Percentiles rank a stretch among this genome's conserved stretches.
phyloP scores from a whole-genome alignment of 106 monocot species.

The Amphibolis antarctica region DNA sequence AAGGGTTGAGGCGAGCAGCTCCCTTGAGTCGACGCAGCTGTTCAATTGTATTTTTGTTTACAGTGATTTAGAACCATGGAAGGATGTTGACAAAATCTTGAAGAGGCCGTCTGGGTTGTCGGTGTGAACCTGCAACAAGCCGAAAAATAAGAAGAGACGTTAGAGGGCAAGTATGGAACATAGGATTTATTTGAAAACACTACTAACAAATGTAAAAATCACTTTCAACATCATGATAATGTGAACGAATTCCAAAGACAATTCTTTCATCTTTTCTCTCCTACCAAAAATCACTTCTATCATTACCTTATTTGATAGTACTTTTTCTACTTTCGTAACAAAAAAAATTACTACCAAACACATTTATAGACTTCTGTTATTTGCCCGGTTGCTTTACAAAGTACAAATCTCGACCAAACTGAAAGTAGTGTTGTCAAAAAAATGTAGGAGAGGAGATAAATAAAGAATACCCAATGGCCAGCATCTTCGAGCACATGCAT shows the following conservation, averaged over 20 bases:
- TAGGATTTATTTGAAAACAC: too few species aligned
- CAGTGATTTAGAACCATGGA: slow-evolving; percentile 8
- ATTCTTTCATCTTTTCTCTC: too few species aligned
- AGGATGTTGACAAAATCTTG: slow-evolving; percentile 30
- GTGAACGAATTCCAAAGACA: not conserved
- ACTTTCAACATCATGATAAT: not conserved
- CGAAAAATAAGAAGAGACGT: not conserved
- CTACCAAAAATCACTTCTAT: too few species aligned
- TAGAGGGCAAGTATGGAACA: not conserved
- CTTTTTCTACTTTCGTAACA: too few species aligned
- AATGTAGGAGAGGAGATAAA: not conserved
- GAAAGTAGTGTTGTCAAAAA: not conserved
- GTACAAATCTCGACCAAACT: not conserved
- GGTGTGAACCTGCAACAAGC: slow-evolving; percentile 28
- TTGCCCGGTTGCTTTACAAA: too few species aligned
- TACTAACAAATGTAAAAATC: too few species aligned
- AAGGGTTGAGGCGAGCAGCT: too few species aligned
- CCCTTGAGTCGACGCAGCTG: too few species aligned
- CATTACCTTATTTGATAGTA: too few species aligned
- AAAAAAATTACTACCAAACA: too few species aligned
- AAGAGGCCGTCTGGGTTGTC: slow-evolving; percentile 42
- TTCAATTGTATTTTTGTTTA: not conserved
- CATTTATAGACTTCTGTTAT: too few species aligned
- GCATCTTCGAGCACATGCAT: slow-evolving; percentile 98
- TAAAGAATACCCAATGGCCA: slow-evolving; percentile 69